Base-by-base conservation (phyloP, 768 basidiomycete genomes). In the Chalciporus sphaerocephalus region DNA sequence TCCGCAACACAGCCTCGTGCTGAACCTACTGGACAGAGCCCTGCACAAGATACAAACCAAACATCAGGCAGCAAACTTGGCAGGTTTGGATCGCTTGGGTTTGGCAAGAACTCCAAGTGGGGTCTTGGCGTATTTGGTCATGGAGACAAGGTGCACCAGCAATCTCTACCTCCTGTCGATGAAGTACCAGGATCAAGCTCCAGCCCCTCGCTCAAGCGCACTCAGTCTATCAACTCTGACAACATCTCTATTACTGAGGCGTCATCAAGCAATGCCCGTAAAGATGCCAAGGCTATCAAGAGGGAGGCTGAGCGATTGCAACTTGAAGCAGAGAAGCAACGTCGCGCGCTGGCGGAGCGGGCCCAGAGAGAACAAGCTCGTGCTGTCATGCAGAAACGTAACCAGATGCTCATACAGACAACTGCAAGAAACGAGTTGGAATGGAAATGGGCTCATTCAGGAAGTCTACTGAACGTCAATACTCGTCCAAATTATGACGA, bases 331-430 rank as follows among this genome's bases (percentile, higher is more conserved):
- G 90, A 93, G 72, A 80, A 84, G 58, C 87, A 89, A 55, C 83
- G 85, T 51, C 87, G 91, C 52, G 81, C 81, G 45, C 74, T 87
- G 51, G 80, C 77, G 15, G 80, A 84, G 63, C 81, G 80, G 56
- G 82, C 72, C 59, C 82, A 89, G 50, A 80, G 83, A 56, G 93
- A 96, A 57, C 87, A 92, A 65, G 89, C 92, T 15, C 80, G 92
- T 44, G 91, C 90, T 35, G 92, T 95, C 66, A 87, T 94, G 83
- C 79, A 84, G 58, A 95, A 94, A 71, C 85, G 90, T 52, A 83
- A 79, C 48, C 81, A 84, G 53, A 75, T 91, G 66, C 72, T 87
- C 56, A 79, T 79, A 59, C 76, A 81, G 54, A 74, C 61, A 15
- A 65, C 72, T 23, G 66, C 62, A 36, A 72, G 67, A 53, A 69